Base-by-base conservation (phyloP, 352 stramenopile species). In the Pythium aquatile region DNA sequence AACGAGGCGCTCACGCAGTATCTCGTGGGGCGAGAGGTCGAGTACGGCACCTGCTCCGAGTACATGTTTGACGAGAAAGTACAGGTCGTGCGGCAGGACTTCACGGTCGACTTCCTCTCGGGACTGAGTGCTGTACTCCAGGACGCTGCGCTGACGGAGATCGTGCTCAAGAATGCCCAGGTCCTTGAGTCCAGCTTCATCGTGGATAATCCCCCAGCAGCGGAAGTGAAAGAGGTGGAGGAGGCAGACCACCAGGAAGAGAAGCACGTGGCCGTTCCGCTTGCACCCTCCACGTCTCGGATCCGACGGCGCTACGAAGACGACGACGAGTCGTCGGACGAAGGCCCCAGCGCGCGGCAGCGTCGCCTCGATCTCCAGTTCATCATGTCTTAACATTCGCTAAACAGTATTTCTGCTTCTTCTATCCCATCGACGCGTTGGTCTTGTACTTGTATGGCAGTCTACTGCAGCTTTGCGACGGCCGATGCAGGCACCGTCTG, bases 401-500 rank as follows among this genome's bases (percentile, higher is more conserved):
- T 39, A 40, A 51, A 49, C 24, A 51, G 11, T 29, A 35, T 40
- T 32, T 20, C 10, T 49, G 20, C 39, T 40, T 28, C 24, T n/a
- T 55, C 46, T 51, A 28, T 59, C 13, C 30, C 44, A 28, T 3
- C 46, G 46, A 30, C n/a, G 46, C 46, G 37, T n/a, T 44, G 14
- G 14, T 29, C 44, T 51, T 69, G 44, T 62, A 52, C 42, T 2
- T 39, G 26, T 46, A 5, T 48, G 3, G 29, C 52, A 32, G 14
- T 59, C 58, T 76, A 83, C 62, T 89, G 75, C 28, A 91, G 70
- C 44, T 80, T 88, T 55, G 61, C 70, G 39, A 90, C 33, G 32
- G 88, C 81, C 0, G 81, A 84, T 29, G 69, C 72, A 58, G 90
- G 79, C n/a, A 87, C 71, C 26, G 72, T 79, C 59, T 84, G 68